A percentile compares a stretch with the other conserved stretches of the same genome.
phyloP scores from a whole-genome alignment of 1,284 basidiomycete species.

The Ustilago nuda region DNA sequence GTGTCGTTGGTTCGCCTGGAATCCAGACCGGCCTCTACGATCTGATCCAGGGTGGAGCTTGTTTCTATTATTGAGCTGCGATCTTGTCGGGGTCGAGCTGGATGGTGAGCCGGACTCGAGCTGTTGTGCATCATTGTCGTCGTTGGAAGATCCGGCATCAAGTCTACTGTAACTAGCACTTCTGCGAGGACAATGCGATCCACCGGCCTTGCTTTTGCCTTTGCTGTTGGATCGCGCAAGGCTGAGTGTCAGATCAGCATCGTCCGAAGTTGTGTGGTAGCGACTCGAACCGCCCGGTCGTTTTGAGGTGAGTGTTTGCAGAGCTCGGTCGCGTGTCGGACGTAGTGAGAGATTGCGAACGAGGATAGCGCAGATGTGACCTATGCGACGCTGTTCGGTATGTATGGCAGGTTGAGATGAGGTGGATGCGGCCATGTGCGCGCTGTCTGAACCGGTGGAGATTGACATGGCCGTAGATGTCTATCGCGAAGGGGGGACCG shows the following conservation, averaged over 20 bases:
- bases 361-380: constrained; percentile 40
- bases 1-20: constrained; percentile 21
- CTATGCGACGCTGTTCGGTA: constrained; percentile 36
- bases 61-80: constrained; percentile 4
- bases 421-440: not conserved
- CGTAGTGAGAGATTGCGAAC: constrained; percentile 45
- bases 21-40: constrained; percentile 19
- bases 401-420: constrained; percentile 6
- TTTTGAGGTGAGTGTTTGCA: constrained; percentile 39
- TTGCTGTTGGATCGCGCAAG: constrained; percentile 38
- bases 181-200: constrained; percentile 8
- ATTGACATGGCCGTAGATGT: constrained; percentile 14
- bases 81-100: constrained; percentile 15
- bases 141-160: constrained; percentile 15
- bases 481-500: no score
- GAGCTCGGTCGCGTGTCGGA: constrained; percentile 41
- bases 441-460: not conserved
- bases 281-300: constrained; percentile 31
- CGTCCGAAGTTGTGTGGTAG: constrained; percentile 42
- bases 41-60: not conserved
- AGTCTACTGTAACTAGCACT: constrained; percentile 38
- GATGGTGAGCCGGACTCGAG: constrained; percentile 13
- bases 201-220: constrained; percentile 28
- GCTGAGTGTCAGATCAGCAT: constrained; percentile 44
- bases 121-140: constrained; percentile 1